Conservation (phyloP, 1,284 basidiomycete genomes). For the Vanrija pseudolonga region DNA sequence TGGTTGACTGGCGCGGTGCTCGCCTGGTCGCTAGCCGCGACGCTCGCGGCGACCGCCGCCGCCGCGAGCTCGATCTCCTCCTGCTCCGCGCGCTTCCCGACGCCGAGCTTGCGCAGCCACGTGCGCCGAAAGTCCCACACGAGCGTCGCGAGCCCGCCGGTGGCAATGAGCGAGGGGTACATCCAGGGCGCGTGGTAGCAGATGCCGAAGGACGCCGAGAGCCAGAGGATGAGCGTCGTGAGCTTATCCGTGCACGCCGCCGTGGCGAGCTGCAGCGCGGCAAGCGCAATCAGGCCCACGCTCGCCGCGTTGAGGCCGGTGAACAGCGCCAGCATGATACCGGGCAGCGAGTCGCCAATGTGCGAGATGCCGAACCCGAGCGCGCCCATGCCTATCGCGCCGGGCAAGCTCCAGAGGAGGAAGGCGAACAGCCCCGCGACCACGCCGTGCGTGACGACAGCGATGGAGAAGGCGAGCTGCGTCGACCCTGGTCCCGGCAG, state of each 20-base stretch:
- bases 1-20: neutral
- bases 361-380: constrained; percentile 55
- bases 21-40: neutral
- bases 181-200: constrained; percentile 56
- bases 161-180: constrained; percentile 48
- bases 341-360: constrained; percentile 53
- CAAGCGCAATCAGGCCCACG: constrained; percentile 59
- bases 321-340: constrained; percentile 55
- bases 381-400: constrained; percentile 56
- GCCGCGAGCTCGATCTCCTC: neutral
- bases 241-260: constrained; percentile 55
- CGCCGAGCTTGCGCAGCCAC: neutral
- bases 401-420: constrained; percentile 52
- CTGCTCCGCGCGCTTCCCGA: neutral
- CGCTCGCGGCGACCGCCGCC: neutral
- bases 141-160: constrained; percentile 40
- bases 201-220: constrained; percentile 54
- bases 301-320: constrained; percentile 60
- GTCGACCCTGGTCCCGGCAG: constrained; percentile 52
- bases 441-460: constrained; percentile 44
- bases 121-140: constrained; percentile 37
- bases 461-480: constrained; percentile 50
- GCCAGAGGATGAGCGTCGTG: constrained; percentile 54
- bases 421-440: constrained; percentile 47
- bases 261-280: constrained; percentile 55